phyloP scores from a whole-genome alignment of 352 stramenopile genomes.

The Globisporangium radiosum region DNA sequence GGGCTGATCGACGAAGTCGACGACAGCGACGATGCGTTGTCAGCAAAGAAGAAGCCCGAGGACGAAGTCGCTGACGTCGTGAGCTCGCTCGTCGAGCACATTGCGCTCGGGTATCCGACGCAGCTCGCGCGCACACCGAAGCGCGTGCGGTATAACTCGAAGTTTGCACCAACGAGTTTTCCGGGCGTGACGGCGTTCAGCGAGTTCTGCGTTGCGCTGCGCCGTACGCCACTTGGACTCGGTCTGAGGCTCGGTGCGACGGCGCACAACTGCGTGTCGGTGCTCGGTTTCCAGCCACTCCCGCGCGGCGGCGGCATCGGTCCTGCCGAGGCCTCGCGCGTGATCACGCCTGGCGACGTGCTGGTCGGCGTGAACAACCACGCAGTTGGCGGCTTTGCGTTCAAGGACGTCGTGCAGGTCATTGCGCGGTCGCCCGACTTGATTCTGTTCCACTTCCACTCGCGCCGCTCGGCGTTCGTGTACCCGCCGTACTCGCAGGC shows the following conservation, averaged over 20 bases:
- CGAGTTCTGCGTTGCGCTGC: constrained; percentile 69
- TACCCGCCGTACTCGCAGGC: constrained; percentile 69
- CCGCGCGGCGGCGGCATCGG: constrained; percentile 57
- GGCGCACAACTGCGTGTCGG: constrained; percentile 47
- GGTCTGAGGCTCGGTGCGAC: constrained; percentile 77
- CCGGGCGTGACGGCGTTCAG: constrained; percentile 43
- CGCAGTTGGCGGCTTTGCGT: constrained; percentile 43
- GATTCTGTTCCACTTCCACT: constrained; percentile 84
- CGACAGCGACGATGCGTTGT: constrained; percentile 22
- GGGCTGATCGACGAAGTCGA: constrained; percentile 48
- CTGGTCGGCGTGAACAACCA: constrained; percentile 76
- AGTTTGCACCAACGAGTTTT: constrained; percentile 46
- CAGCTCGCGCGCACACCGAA: constrained; percentile 32
- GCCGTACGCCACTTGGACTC: constrained; percentile 59
- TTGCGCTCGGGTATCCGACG: constrained; percentile 70
- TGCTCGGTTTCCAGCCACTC: constrained; percentile 80
- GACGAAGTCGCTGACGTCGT: constrained; percentile 70
- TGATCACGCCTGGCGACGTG: constrained; percentile 66
- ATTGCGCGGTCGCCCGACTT: constrained; percentile 57
- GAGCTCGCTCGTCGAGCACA: constrained; percentile 73
- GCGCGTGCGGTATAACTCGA: constrained; percentile 43
- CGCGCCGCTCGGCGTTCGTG: constrained; percentile 41
- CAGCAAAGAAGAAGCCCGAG: constrained; percentile 52
- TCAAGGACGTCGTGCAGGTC: constrained; percentile 73
- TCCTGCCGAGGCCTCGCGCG: constrained; percentile 64